Base-by-base conservation (phyloP, 2,329 filamentous ascomycete genomes). In the Cladosporium sp. region DNA sequence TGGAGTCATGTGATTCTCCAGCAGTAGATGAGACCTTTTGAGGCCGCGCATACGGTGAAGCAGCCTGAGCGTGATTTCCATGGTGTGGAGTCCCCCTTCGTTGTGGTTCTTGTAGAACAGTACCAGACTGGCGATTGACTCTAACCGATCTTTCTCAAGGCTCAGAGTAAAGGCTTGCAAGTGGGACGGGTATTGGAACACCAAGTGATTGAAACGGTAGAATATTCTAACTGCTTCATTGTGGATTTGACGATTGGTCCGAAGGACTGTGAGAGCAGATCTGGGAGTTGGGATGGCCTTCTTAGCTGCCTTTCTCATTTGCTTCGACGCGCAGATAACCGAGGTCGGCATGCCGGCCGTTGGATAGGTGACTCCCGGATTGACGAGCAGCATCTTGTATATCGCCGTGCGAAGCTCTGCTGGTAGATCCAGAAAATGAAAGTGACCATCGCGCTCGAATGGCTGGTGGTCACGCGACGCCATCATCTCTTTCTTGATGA, bases 181-280 rank as follows among this genome's bases (percentile, higher is more conserved):
- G 18, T 40, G 44, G 6, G 18, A 12, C 11, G 44, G 36, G 11
- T 40, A 40, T 4, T 36, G 32, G 63, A 85, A 85, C 57, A 79
- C 75, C 63, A 85, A 84, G 0, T 70, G 69, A 61, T 83, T 78
- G 47, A 63, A 68, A 4, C 69, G 71, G 64, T 85, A 85, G 4
- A 85, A 68, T 13, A 80, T 62, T 51, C 76, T 71, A 3, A 75
- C 68, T 11, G 78, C 76, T 62, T 85, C 82, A 53, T 72, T 68
- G 61, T 83, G 71, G 43, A 83, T 69, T 47, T 70, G 70, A 32
- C 70, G 69, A 50, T 62, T 65, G 4, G 57, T 54, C 18, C 58
- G 54, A 12, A 69, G 43, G 43, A 66, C 60, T 30, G 56, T 53
- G 27, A 61, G 52, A 4, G 40, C 32, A 15, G 48, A 44, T 9